Evolutionary conservation across 495 filamentous ascomycete species (phyloP), one percentile per base, ranked within the genome.

Genomic region (Talaromyces borbonicus): DNA sequence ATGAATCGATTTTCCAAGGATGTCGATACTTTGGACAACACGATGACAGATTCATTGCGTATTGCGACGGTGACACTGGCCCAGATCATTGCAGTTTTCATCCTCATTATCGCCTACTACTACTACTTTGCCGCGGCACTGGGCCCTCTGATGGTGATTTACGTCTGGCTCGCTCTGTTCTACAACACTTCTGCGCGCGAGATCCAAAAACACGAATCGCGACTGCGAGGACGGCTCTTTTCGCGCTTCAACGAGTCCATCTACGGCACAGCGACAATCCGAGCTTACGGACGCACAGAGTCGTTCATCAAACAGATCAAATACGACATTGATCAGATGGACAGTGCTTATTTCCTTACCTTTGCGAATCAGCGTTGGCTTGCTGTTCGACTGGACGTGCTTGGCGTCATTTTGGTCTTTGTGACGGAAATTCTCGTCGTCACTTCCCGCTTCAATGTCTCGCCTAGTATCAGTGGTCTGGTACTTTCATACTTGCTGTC

Each of bases 311-410:
- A 72, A 3, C 62, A 69, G 23, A 82, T 85, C 75, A 74, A 74
- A 50, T 50, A 51, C 24, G 69, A 67, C 42, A 67, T 84, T 7
- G 80, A 86, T 53, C 65, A 75, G 31, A 43, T 77, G 69, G 53
- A 59, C 65, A 22, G 59, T 66, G 9, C 61, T 71, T 14, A 72
- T 63, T n/a, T 82, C 69, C 67, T 71, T 81, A 56, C 56, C 75
- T 23, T 83, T 73, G 75, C 60, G 74, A 9, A 80, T 79, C 55
- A 81, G 77, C 67, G 78, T 15, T 85, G 81, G 81, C 69, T 85
- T 57, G 73, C 69, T 27, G 72, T 76, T 62, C 67, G 80, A 15
- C 75, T 83, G 69, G 50, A 71, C 3, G 49, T 77, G 1, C 63
- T 83, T 5, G 47, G 47, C 26, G 41, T 51, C 45, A 20, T 48